phyloP scores from a whole-genome alignment of 169 alveolate species.

The Plasmodium billcollinsi region DNA sequence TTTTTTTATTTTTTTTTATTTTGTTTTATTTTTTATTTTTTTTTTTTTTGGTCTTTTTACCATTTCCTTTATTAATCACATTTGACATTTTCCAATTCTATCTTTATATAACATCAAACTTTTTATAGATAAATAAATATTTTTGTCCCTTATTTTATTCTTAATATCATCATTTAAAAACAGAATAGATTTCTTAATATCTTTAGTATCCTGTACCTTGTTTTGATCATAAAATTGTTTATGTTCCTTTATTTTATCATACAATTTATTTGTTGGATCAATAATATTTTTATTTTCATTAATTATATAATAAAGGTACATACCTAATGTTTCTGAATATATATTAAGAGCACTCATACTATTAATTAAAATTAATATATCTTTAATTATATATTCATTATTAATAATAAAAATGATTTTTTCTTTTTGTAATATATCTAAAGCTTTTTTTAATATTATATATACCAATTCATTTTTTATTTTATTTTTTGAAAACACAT shows the following conservation, averaged over 20 bases:
- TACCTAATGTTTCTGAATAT: slow-evolving; percentile 24
- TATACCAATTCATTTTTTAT: slow-evolving; percentile 5
- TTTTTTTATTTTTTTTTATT: slow-evolving; percentile 3
- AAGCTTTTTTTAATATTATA: slow-evolving; percentile 31
- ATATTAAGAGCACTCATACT: slow-evolving; percentile 49
- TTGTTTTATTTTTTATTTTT: no score
- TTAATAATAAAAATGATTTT: no score
- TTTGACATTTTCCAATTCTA: slow-evolving; percentile 1
- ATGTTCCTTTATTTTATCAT: not conserved
- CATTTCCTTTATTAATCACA: no score
- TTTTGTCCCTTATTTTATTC: slow-evolving; percentile 10
- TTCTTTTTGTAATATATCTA: slow-evolving; percentile 15
- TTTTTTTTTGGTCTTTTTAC: no score
- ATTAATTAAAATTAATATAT: slow-evolving; percentile 39
- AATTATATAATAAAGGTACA: slow-evolving; percentile 10
- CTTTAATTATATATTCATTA: slow-evolving; percentile 14
- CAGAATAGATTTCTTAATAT: not conserved
- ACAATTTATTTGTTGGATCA: not conserved
- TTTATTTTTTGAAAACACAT: slow-evolving; percentile 34
- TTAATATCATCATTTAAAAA: slow-evolving; percentile 8
- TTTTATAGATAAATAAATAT: slow-evolving; percentile 12
- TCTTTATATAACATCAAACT: not conserved
- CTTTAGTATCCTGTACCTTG: no score
- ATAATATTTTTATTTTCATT: slow-evolving; percentile 1
- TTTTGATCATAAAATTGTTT: no score